Conservation (phyloP, 805 yeast genomes). For the Kodamaea hsintzibuensis region DNA sequence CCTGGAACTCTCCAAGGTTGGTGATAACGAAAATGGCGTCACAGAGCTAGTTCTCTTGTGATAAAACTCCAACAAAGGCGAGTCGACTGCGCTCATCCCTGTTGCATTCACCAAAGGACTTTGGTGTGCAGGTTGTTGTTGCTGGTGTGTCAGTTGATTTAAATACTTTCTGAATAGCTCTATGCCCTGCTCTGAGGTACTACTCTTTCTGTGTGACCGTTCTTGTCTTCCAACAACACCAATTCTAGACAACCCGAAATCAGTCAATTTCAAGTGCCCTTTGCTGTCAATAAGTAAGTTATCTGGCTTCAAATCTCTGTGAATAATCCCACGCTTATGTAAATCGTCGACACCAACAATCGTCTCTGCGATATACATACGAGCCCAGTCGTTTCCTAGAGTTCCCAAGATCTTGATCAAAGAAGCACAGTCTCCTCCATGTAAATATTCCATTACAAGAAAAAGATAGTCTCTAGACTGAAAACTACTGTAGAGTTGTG, state of each 20-base stretch:
- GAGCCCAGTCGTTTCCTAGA: slow-evolving; percentile 84
- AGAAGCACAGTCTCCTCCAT: slow-evolving; percentile 95
- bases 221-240: slow-evolving; percentile 82
- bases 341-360: slow-evolving; percentile 87
- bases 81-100: slow-evolving; percentile 17
- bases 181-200: slow-evolving; percentile 43
- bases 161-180: slow-evolving; percentile 38
- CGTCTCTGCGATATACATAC: slow-evolving; percentile 83
- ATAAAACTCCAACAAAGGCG: slow-evolving; percentile 24
- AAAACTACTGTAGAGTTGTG: slow-evolving; percentile 82
- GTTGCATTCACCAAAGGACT: slow-evolving; percentile 27
- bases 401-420: slow-evolving; percentile 79
- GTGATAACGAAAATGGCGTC: slow-evolving; percentile 47
- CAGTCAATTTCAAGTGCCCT: slow-evolving; percentile 93
- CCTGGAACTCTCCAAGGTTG: slow-evolving; percentile 33
- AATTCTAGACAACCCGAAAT: slow-evolving; percentile 89
- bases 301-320: slow-evolving; percentile 95
- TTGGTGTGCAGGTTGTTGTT: slow-evolving; percentile 14
- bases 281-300: slow-evolving; percentile 79
- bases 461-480: slow-evolving; percentile 86
- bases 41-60: slow-evolving; percentile 43
- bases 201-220: slow-evolving; percentile 38
- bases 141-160: slow-evolving; percentile 11
- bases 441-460: slow-evolving; percentile 93
- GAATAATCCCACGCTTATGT: slow-evolving; percentile 86